A percentile compares a stretch with the other conserved stretches of the same genome.
Conservation (phyloP, 2,329 filamentous ascomycete species). For the Hypoxylon rubiginosum region DNA sequence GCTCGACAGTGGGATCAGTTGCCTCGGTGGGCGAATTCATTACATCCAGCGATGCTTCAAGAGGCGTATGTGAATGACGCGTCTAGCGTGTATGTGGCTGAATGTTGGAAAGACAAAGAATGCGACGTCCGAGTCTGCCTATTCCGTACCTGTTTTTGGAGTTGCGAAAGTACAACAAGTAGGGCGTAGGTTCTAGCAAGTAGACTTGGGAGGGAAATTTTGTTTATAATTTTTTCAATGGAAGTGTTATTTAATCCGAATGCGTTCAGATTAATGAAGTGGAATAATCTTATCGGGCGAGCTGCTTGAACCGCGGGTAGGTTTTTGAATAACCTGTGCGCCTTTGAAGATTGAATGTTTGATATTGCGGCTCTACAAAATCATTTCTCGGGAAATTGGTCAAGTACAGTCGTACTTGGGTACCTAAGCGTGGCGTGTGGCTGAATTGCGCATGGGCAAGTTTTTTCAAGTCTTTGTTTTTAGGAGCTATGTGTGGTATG, state of each 20-base stretch:
- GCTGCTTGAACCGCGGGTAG: neutral
- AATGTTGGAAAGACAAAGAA: neutral
- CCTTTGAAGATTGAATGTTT: conserved; percentile 4
- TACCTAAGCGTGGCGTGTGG: conserved; percentile 1
- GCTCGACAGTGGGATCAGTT: conserved; percentile 31
- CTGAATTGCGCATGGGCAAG: neutral
- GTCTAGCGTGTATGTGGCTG: neutral
- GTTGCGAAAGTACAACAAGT: neutral
- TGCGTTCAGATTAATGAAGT: neutral
- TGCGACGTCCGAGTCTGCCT: neutral
- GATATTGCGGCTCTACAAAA: conserved; percentile 42
- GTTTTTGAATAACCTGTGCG: neutral
- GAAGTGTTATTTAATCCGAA: neutral
- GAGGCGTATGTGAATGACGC: neutral
- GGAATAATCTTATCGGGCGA: neutral
- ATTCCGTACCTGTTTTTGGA: neutral
- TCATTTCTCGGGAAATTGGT: neutral
- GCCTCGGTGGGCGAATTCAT: conserved; percentile 22
- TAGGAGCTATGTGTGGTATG: neutral
- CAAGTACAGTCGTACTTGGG: conserved; percentile 14
- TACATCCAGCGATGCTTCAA: conserved; percentile 12
- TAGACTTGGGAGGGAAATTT: conserved; percentile 3
- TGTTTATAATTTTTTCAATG: neutral
- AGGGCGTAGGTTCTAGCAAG: neutral
- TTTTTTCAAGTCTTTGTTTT: neutral